Evolutionary conservation across 768 basidiomycete species (phyloP).

Genomic region (Boletus fagicola): DNA sequence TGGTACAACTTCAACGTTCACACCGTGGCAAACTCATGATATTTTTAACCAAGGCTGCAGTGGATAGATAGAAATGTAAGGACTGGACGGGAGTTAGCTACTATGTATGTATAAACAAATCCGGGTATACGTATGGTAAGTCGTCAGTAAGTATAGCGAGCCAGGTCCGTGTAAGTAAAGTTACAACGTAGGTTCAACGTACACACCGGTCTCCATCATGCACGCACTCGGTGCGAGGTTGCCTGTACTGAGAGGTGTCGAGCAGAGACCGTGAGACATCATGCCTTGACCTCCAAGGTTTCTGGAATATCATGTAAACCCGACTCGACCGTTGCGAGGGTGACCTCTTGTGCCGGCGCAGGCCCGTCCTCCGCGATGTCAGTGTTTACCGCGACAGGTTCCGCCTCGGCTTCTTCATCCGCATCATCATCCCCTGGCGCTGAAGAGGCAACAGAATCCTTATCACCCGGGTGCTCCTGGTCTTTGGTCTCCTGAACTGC

Average conservation of each 20-base stretch:
- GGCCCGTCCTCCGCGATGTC: constrained; percentile 5
- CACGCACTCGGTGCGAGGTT: background rate
- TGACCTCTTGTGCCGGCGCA: constrained; percentile 3
- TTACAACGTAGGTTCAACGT: constrained; percentile 6
- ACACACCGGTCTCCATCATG: background rate
- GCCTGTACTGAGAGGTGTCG: constrained; percentile 29
- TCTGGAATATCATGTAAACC: constrained; percentile 10
- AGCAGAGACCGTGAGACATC: constrained; percentile 1
- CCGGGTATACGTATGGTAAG: constrained; percentile 23
- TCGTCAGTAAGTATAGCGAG: constrained; percentile 13
- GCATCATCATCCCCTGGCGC: constrained; percentile 2
- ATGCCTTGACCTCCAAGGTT: constrained; percentile 22
- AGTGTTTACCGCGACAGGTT: background rate
- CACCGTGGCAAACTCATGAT: background rate
- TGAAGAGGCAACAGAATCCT: constrained; percentile 28
- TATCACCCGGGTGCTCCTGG: constrained; percentile 14
- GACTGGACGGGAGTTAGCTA: constrained; percentile 10
- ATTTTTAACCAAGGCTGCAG: background rate
- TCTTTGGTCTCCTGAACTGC: constrained; percentile 9
- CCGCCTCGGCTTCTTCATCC: constrained; percentile 7
- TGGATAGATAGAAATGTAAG: background rate
- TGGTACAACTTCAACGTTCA: background rate
- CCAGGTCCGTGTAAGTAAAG: constrained; percentile 2
- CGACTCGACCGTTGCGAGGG: constrained; percentile 2
- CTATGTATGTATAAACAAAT: constrained; percentile 22